Conservation (phyloP, 139 green algal genomes). For the Gonium pectorale region DNA sequence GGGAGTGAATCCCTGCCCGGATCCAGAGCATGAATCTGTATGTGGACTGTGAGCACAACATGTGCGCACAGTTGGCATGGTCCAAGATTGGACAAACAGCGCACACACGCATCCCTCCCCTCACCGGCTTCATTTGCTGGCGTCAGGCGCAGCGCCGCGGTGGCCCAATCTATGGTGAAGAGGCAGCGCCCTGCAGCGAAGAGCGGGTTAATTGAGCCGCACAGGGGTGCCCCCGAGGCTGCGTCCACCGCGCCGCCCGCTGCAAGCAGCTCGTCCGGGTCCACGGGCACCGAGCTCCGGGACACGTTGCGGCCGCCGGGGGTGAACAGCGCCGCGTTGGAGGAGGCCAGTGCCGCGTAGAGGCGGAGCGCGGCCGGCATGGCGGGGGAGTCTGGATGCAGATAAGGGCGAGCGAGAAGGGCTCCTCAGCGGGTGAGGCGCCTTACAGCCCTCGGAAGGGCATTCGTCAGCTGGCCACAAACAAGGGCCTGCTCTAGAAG, state of each 20-base stretch:
- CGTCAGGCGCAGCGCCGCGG: not conserved
- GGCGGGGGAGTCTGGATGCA: not conserved
- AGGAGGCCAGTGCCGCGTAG: not conserved
- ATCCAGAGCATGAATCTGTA: not conserved
- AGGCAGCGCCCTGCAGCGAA: constrained; percentile 25
- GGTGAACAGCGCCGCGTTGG: constrained; percentile 17
- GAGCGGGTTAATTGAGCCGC: constrained; percentile 22
- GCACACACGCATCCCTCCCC: not conserved
- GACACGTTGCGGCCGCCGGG: not conserved
- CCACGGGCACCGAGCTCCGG: not conserved
- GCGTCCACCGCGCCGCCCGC: not conserved
- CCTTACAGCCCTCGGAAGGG: not conserved
- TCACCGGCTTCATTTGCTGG: not conserved
- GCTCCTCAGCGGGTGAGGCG: not conserved
- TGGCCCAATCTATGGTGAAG: constrained; percentile 23
- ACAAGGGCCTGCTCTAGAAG: not conserved
- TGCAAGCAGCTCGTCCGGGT: not conserved
- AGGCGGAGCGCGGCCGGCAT: not conserved
- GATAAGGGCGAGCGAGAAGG: not conserved
- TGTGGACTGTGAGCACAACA: not conserved
- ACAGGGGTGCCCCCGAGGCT: not conserved
- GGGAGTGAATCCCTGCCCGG: too few relatives aligned
- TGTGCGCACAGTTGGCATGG: not conserved
- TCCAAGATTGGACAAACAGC: too few relatives aligned
- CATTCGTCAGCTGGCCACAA: not conserved